These are phyloP conservation scores for Fraxinus pennsylvanica DNA, from an alignment of 257 asterid species.

Conservation along the genomic window DNA sequence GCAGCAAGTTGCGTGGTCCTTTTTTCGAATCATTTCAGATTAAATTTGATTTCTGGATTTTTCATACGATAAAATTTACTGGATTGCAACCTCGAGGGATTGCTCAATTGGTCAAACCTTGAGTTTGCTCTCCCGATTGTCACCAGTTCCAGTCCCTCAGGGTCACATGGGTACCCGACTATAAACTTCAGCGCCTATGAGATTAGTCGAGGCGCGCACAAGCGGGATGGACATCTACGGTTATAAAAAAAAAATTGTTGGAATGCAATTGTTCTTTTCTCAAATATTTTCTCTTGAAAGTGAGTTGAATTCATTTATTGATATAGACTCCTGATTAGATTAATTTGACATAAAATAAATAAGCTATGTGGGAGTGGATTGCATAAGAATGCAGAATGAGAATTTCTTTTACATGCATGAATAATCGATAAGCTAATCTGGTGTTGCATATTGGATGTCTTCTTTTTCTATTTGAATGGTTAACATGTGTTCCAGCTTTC, in stretches of 20 bases:
- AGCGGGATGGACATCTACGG: too few species aligned
- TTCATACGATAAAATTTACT: background rate
- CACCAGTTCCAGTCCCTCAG: too few species aligned
- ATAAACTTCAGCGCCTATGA: too few species aligned
- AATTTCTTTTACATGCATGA: background rate
- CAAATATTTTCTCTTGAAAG: background rate
- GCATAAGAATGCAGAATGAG: background rate
- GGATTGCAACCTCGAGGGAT: background rate
- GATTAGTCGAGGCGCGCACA: too few species aligned
- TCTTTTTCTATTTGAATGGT: background rate
- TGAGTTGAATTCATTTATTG: background rate
- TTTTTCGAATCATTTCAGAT: background rate
- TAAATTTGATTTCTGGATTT: background rate
- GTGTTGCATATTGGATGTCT: background rate
- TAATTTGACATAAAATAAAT: background rate
- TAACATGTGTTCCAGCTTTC: background rate
- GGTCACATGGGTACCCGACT: too few species aligned
- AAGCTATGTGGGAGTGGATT: background rate
- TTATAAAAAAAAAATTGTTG: too few species aligned
- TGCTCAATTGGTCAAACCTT: too few species aligned
- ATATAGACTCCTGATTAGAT: background rate
- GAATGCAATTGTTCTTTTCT: background rate
- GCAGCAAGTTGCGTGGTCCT: conserved; percentile 8
- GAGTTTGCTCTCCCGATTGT: too few species aligned
- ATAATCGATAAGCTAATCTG: background rate